Evolutionary conservation across 2,329 filamentous ascomycete genomes (phyloP), one percentile per base, ranked within the genome.

Genomic region (Fusarium pininemorale): DNA sequence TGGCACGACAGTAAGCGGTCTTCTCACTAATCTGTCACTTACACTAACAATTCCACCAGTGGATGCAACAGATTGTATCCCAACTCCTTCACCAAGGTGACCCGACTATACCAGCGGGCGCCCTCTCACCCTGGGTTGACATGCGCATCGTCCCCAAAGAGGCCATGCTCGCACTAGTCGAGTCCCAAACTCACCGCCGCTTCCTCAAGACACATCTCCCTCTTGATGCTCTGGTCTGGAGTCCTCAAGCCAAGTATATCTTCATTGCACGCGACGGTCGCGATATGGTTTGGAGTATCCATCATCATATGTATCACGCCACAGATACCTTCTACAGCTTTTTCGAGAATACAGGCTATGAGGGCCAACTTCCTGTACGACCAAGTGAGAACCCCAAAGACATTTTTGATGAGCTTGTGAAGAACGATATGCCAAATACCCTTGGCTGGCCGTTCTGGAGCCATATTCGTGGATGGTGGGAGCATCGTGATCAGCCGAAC

Each of bases 151-250:
- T 69, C 2, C 66, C 66, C 4, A 63, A 32, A 6, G 12, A 30
- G 3, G 50, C n/a, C 0, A 69, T 69, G 57, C 50, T 69, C 2
- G 39, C 4, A 0, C 68, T 69, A 6, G 11, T 69, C 7, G 66
- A 69, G 3, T 37, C 38, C 0, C 65, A 69, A 37, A 69, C 50
- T 1, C 22, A 64, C 8, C 47, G 66, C 6, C 65, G 66, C 2
- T 69, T 69, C 5, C 47, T 69, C 18, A 69, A 69, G 24, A 63
- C 65, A 6, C 66, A 69, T 7, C 41, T 69, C 2, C 66, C 66
- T 3, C 16, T 57, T 11, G 66, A 69, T 1, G 37, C 30, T 42
- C 22, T 69, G 1, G 44, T 69, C 3, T 69, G 44, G 50, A 38
- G 14, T 2, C 65, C 65, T 0, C 37, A 69, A 38, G 66, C 8